Evolutionary conservation across 495 filamentous ascomycete genomes (phyloP).

Genomic region (Penicillium canariense): DNA sequence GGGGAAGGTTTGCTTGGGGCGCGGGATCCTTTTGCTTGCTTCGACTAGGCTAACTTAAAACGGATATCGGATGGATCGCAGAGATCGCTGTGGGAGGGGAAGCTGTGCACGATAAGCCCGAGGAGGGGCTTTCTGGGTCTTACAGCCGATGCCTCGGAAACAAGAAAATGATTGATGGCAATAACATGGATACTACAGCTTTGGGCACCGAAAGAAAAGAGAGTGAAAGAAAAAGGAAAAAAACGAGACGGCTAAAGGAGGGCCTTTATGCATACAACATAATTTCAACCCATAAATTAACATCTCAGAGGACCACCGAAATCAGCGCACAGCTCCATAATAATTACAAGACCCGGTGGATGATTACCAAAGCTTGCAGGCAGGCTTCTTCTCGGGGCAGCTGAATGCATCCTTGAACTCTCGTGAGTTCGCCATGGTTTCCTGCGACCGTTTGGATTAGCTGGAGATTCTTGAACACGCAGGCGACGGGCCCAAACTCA

Average conservation of each 20-base stretch:
- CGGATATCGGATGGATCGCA: not conserved
- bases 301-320: not conserved
- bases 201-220: not conserved
- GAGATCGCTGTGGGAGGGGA: not conserved
- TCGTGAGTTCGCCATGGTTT: conserved; percentile 63
- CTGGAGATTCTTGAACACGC: not conserved
- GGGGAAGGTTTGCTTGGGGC: conserved; percentile 4
- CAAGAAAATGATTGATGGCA: not conserved
- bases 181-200: not conserved
- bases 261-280: conserved; percentile 1
- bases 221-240: not conserved
- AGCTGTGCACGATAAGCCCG: conserved; percentile 1
- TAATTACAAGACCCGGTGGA: not conserved
- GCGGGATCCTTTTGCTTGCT: conserved; percentile 7
- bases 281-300: not conserved
- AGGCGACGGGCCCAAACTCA: conserved; percentile 27
- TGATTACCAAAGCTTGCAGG: conserved; percentile 66
- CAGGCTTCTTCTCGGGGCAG: conserved; percentile 61
- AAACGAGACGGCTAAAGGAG: not conserved
- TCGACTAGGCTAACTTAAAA: conserved; percentile 8
- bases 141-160: conserved; percentile 13
- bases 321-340: not conserved
- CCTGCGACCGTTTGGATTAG: conserved; percentile 28
- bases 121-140: not conserved
- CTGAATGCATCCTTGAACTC: conserved; percentile 67